Evolutionary conservation across 768 basidiomycete species (phyloP).

Genomic region (Boletellus sp.): DNA sequence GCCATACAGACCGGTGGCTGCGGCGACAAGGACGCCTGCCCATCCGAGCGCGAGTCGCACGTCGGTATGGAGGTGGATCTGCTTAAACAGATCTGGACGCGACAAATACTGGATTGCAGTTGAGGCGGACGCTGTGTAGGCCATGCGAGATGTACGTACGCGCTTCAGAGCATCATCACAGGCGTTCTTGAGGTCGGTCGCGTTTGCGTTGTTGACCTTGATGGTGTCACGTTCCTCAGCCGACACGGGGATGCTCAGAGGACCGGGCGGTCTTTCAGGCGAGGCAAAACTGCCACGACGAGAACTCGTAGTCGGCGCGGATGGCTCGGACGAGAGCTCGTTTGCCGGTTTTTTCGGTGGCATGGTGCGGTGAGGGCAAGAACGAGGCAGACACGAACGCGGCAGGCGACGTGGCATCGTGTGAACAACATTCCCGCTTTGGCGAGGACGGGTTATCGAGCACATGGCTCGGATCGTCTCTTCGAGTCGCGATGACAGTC

Average conservation of each 20-base stretch:
- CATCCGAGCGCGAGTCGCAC: conserved; percentile 85
- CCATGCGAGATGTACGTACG: conserved; percentile 42
- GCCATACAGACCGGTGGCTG: conserved; percentile 79
- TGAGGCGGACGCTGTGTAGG: neutral
- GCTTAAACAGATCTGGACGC: conserved; percentile 78
- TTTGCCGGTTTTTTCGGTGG: conserved; percentile 17
- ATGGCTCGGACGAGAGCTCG: conserved; percentile 9
- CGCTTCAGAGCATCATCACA: conserved; percentile 89
- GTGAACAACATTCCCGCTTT: conserved; percentile 18
- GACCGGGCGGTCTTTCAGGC: conserved; percentile 46
- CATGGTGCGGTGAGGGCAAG: conserved; percentile 13
- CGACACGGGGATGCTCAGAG: conserved; percentile 45
- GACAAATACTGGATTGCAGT: conserved; percentile 63
- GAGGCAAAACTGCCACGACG: conserved; percentile 29
- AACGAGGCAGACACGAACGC: neutral
- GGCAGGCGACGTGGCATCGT: conserved; percentile 21
- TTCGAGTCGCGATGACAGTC: conserved; percentile 9
- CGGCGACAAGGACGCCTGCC: conserved; percentile 78
- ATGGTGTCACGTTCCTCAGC: conserved; percentile 48
- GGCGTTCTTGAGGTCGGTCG: conserved; percentile 62
- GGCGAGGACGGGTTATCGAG: neutral
- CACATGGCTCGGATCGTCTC: neutral
- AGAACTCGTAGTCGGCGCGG: conserved; percentile 10
- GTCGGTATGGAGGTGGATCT: conserved; percentile 84
- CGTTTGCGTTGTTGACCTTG: conserved; percentile 58